Evolutionary conservation across 1,284 basidiomycete genomes (phyloP), one percentile per base, ranked within the genome.

Genomic region (Naganishia sp.): DNA sequence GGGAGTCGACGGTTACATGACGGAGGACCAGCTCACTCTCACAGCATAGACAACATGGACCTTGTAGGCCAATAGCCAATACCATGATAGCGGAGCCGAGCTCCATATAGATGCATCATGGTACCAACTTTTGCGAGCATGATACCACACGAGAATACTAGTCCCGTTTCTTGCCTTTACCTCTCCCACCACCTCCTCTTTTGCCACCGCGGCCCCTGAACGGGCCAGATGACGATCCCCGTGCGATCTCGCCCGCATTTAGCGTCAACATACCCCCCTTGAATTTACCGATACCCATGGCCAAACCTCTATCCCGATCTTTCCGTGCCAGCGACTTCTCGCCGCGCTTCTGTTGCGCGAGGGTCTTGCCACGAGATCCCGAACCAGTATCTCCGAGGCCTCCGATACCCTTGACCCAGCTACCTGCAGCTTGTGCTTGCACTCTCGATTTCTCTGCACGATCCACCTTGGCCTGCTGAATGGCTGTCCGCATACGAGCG

Each of bases 201-300:
- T 55, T 67, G 42, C 54, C 43, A 10, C 70, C 67, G 25, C 43
- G 21, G 21, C 31, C 53, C 41, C 61, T 23, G 6, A 41, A 46
- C 45, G 56, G 45, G n/a, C 42, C 55, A 13, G 55, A 32, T 13
- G 45, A 35, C 25, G 66, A 70, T 1, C 73, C 74, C 32, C 72
- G 68, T 35, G 70, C 75, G 52, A 80, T 75, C 57, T 79, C 78
- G 39, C 70, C 49, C 68, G 77, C 71, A 57, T 70, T 74, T 39
- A 81, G 66, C 58, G 69, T 77, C 58, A 81, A 68, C 56, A 75
- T 74, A 2, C 80, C 80, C 23, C 71, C 69, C 52, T 73, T 69
- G 68, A 78, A 81, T 63, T 68, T 72, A 0, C 80, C 80, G 6
- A 80, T 69, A n/a, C 80, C 80, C 72, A 76, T 77, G 13, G 71